Base-by-base conservation (phyloP, 2,329 filamentous ascomycete genomes). In the Cadophora sp. region DNA sequence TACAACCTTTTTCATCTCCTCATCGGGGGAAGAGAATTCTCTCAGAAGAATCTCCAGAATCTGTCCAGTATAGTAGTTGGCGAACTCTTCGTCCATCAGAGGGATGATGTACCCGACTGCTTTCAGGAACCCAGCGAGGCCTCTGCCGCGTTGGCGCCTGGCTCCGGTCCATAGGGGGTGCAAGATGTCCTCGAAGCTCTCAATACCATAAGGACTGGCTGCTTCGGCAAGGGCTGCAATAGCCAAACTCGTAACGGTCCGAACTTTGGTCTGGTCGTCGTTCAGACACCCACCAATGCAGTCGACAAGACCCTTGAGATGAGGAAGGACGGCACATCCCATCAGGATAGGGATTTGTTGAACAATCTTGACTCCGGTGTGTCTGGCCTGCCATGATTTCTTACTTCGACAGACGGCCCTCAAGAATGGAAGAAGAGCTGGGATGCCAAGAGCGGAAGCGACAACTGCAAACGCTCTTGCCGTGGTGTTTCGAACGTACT, bases 1-100 rank as follows among this genome's bases (percentile, higher is more conserved):
- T 8, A 99, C 96, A 0, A 99, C 96, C 83, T 99, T 99, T 82
- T 98, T 99, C 96, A 99, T 99, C 80, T 99, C 96, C 80, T 99
- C 96, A 72, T 99, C 96, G 0, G 96, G 96, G 0, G 95, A 97
- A 7, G 94, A 92, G 76, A 99, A 99, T 78, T 99, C 96, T 75
- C 96, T 89, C 36, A 98, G 87, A 16, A 99, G 83, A 75, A 98
- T 98, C 79, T 98, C 96, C 95, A 99, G 98, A 75, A 99, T 97
- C 79, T 99, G 94, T 73, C 90, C 93, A 9, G 96, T 98, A 77
- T 99, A 99, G 82, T 99, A 99, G 78, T 97, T 98, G 80, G 96
- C 95, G 79, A 97, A 98, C 77, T 99, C 96, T 80, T 99, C 96
- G 81, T 99, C 96, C 96, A 99, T 99, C 62, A 99, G 87, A 4